phyloP scores from a whole-genome alignment of 106 monocot genomes.

The Dioscorea zingiberensis region DNA sequence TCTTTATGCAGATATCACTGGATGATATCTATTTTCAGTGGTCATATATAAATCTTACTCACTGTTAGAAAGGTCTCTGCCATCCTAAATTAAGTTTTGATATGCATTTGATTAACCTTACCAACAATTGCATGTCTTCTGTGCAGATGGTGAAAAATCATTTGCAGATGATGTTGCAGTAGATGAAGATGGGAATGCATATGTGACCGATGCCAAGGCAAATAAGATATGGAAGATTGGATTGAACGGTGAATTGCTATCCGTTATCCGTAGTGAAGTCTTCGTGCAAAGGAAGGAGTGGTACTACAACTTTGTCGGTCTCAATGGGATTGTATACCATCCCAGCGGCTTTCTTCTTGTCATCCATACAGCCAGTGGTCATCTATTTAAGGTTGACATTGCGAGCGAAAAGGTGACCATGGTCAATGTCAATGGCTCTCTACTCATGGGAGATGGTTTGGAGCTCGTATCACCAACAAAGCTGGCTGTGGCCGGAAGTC shows the following conservation, averaged over 20 bases:
- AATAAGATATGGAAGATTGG: conserved; percentile 84
- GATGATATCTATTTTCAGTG: no score
- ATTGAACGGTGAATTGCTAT: conserved; percentile 42
- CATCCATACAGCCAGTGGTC: conserved; percentile 63
- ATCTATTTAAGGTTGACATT: conserved; percentile 59
- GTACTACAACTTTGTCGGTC: conserved; percentile 44
- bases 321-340: conserved; percentile 87
- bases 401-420: conserved; percentile 30
- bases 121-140: no score
- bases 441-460: conserved; percentile 67
- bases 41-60: no score
- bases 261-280: conserved; percentile 39
- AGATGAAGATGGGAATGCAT: conserved; percentile 70
- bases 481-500: conserved; percentile 51
- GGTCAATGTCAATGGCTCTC: conserved; percentile 52
- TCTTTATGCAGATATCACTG: no score
- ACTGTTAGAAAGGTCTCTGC: no score
- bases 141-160: conserved; percentile 39
- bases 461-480: conserved; percentile 55
- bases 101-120: no score
- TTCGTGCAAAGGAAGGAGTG: conserved; percentile 41
- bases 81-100: no score
- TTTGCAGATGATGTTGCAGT: conserved; percentile 79
- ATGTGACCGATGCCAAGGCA: conserved; percentile 55
- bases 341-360: conserved; percentile 75